Conservation (phyloP, 2,329 filamentous ascomycete genomes). For the Botrytis deweyae region DNA sequence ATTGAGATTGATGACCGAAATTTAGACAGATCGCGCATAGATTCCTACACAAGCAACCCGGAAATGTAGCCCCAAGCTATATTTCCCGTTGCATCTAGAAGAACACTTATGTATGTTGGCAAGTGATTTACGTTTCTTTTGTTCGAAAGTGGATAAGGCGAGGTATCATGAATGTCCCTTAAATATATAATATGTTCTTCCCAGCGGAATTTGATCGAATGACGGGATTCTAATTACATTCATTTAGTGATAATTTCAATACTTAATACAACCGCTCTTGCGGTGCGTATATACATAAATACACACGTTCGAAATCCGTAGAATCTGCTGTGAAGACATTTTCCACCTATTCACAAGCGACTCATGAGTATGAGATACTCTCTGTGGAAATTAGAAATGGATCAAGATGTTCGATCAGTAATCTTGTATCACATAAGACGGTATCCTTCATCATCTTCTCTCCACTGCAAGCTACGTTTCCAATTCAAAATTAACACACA, state of each 20-base stretch:
- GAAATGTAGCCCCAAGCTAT: constrained; percentile 42
- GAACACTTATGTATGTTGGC: constrained; percentile 42
- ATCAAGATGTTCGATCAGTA: not conserved
- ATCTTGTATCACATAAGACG: not conserved
- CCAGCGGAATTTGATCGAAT: not conserved
- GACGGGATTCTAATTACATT: not conserved
- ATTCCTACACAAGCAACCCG: constrained; percentile 40
- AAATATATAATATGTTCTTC: not conserved
- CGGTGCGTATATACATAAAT: not conserved
- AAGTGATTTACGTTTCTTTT: not conserved
- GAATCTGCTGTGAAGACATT: no score
- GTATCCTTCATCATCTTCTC: not conserved
- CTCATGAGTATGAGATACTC: not conserved
- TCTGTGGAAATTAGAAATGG: not conserved
- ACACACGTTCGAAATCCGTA: not conserved
- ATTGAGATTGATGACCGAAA: constrained; percentile 41
- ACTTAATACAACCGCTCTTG: not conserved
- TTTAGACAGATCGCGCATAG: constrained; percentile 43
- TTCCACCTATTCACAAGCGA: not conserved
- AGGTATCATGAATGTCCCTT: not conserved
- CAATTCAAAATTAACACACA: not conserved
- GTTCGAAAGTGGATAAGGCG: not conserved
- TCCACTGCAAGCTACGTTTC: not conserved
- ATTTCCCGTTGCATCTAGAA: constrained; percentile 44
- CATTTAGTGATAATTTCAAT: not conserved